phyloP scores from a whole-genome alignment of 2,329 filamentous ascomycete species.

The Fusarium pseudocircinatum region DNA sequence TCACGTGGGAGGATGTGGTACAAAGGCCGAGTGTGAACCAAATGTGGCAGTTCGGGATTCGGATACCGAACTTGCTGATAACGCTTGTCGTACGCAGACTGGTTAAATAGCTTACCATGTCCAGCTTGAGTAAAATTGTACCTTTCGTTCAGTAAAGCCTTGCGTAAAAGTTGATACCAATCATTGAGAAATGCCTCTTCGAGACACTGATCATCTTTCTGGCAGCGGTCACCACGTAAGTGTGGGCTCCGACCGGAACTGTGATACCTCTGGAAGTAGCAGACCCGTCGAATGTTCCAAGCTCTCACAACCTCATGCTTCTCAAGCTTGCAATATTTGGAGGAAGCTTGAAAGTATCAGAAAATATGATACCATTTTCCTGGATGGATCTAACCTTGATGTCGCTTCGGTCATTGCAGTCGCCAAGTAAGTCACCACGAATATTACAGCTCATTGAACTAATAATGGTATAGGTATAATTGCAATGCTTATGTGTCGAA shows the following conservation, averaged over 20 bases:
- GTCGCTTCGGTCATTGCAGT: background rate
- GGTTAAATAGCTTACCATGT: no score
- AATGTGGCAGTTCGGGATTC: no score
- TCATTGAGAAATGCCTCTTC: background rate
- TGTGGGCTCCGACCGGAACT: accelerated
- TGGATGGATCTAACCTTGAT: background rate
- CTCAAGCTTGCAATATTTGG: background rate
- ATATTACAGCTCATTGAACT: accelerated
- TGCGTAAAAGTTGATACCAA: no score
- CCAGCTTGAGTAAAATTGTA: no score
- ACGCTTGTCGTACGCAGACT: no score
- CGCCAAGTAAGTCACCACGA: background rate
- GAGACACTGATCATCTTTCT: background rate
- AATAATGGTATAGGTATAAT: background rate
- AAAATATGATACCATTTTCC: accelerated
- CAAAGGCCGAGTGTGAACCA: no score
- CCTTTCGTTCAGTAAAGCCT: no score
- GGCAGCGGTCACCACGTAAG: background rate
- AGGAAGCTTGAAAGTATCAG: background rate
- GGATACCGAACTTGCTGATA: no score
- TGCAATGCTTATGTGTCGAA: accelerated
- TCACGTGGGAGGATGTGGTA: no score
- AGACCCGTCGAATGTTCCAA: no score
- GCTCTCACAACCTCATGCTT: no score
- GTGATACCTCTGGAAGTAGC: background rate